Conservation (phyloP, 2,329 filamentous ascomycete genomes). For the Diaporthe batatas region DNA sequence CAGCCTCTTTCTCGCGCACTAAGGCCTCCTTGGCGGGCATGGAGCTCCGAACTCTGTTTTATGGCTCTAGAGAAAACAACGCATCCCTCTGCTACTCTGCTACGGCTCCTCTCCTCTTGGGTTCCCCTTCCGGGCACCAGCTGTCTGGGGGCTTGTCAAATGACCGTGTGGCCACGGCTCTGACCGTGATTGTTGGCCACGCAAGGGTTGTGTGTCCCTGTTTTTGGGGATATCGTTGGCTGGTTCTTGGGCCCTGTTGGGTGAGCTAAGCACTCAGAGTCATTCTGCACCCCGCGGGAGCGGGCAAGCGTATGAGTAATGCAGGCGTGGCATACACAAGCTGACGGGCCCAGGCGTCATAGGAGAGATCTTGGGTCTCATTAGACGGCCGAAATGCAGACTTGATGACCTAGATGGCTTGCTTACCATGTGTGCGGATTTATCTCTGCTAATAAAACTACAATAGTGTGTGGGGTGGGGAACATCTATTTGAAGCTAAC, state of each 20-base stretch:
- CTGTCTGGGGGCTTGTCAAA: slow-evolving; percentile 6
- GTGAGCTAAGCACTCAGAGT: neutral
- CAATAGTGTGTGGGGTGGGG: slow-evolving; percentile 17
- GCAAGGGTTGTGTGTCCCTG: neutral
- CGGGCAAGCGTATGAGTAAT: slow-evolving; percentile 9
- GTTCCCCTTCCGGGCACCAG: neutral
- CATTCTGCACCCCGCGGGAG: neutral
- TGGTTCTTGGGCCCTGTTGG: neutral
- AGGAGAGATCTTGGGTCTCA: neutral
- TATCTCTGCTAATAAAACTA: neutral
- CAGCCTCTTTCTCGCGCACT: slow-evolving; percentile 25
- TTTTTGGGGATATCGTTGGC: neutral
- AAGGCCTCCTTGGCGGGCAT: slow-evolving; percentile 26
- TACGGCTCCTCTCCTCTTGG: too few species aligned
- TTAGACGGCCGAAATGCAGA: neutral
- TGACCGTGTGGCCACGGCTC: neutral
- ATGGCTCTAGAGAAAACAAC: slow-evolving; percentile 22
- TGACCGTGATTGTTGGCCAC: slow-evolving; percentile 18
- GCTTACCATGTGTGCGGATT: neutral
- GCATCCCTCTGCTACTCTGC: slow-evolving; percentile 5
- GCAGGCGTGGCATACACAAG: slow-evolving; percentile 14
- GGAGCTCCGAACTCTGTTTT: slow-evolving; percentile 6
- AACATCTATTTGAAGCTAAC: neutral
- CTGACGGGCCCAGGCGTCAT: slow-evolving; percentile 5
- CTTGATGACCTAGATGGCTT: slow-evolving; percentile 24